Percentiles rank a stretch among this genome's conserved stretches.
Conservation (phyloP, 1,284 basidiomycete genomes). For the Malassezia nana region DNA sequence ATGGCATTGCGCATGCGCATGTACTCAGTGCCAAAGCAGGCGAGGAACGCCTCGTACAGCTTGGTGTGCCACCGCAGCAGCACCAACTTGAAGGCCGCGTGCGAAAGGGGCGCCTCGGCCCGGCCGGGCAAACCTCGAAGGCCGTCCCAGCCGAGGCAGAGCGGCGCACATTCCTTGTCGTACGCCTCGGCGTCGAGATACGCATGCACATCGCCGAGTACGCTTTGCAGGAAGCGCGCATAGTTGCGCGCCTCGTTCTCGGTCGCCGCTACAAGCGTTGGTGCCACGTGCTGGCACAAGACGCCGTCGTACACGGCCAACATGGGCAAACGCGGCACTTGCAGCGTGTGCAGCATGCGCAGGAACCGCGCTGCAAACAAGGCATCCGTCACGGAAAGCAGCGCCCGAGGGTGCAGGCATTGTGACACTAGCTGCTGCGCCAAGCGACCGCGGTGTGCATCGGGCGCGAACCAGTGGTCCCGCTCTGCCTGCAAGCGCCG, state of each 20-base stretch:
- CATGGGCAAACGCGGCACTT: constrained; percentile 76
- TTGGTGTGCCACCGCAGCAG: constrained; percentile 73
- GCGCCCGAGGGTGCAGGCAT: constrained; percentile 81
- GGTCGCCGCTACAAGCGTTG: constrained; percentile 79
- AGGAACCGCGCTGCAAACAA: constrained; percentile 87
- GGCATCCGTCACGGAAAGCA: constrained; percentile 89
- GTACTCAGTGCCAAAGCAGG: constrained; percentile 40
- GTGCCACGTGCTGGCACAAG: constrained; percentile 52
- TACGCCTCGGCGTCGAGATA: constrained; percentile 24
- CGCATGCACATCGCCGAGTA: constrained; percentile 57
- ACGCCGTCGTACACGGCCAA: constrained; percentile 75
- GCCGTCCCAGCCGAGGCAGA: constrained; percentile 31
- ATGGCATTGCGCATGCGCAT: constrained; percentile 45
- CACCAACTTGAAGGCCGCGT: constrained; percentile 62
- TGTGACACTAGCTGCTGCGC: constrained; percentile 62
- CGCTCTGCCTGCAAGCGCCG: constrained; percentile 72
- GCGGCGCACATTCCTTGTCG: constrained; percentile 41
- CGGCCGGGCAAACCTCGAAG: constrained; percentile 8
- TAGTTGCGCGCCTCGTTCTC: constrained; percentile 94
- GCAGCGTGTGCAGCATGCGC: constrained; percentile 71
- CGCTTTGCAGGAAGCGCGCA: constrained; percentile 63
- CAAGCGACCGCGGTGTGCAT: constrained; percentile 20
- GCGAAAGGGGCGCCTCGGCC: constrained; percentile 56
- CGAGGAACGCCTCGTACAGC: constrained; percentile 50
- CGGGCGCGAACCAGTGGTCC: constrained; percentile 65